These are phyloP conservation scores for Pichia manshurica DNA, from an alignment of 805 yeast species.

Conservation along the genomic window DNA sequence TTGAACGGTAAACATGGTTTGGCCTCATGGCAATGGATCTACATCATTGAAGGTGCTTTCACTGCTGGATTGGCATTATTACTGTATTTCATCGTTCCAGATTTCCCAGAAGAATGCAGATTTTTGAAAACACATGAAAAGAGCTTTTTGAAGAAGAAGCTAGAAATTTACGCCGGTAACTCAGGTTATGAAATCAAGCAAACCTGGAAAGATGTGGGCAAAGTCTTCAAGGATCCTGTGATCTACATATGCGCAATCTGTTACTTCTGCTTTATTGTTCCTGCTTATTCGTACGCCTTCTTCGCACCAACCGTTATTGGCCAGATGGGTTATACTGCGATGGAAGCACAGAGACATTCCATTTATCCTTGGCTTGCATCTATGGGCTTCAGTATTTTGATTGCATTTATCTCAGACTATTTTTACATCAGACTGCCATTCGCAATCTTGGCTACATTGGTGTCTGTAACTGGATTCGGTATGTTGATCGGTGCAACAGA, in stretches of 20 bases:
- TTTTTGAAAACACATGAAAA: constrained; percentile 49
- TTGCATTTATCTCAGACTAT: constrained; percentile 61
- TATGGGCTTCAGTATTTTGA: constrained; percentile 55
- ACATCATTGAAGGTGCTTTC: constrained; percentile 35
- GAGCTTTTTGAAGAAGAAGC: constrained; percentile 51
- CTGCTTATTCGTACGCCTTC: constrained; percentile 72
- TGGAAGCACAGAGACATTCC: constrained; percentile 71
- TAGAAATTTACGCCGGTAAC: constrained; percentile 46
- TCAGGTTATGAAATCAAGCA: constrained; percentile 47
- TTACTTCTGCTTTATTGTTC: constrained; percentile 62
- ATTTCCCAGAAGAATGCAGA: constrained; percentile 66
- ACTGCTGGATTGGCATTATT: constrained; percentile 31
- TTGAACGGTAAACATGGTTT: constrained; percentile 42
- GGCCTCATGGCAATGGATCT: constrained; percentile 44
- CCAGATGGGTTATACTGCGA: constrained; percentile 59
- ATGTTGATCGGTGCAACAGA: constrained; percentile 44
- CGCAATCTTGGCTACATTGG: constrained; percentile 27
- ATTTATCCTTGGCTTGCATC: constrained; percentile 84
- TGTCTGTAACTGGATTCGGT: constrained; percentile 50
- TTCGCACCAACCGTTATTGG: constrained; percentile 64
- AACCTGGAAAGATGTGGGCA: constrained; percentile 39
- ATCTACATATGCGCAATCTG: constrained; percentile 52
- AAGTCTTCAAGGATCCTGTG: constrained; percentile 54
- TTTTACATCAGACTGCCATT: constrained; percentile 41
- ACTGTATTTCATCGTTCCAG: constrained; percentile 48